Conservation (phyloP, 179 eudicot species). For the Spergularia azorica region DNA sequence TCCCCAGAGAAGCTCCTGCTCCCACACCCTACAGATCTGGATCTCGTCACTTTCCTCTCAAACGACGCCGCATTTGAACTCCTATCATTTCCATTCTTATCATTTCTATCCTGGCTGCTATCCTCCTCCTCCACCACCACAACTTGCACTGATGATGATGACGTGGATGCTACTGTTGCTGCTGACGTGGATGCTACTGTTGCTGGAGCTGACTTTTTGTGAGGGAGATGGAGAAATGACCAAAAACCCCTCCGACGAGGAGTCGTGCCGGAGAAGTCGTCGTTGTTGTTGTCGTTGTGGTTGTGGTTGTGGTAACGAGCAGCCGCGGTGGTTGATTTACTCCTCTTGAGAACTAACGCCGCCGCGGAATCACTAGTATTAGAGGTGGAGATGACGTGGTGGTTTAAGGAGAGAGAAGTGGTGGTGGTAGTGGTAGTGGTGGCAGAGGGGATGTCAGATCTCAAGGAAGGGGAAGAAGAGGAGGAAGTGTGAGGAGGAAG, state of each 20-base stretch:
- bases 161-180: neutral
- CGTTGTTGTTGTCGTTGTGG: no score
- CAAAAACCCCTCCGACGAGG: conserved; percentile 51
- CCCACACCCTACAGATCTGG: conserved; percentile 95
- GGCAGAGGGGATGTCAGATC: conserved; percentile 37
- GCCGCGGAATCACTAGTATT: neutral
- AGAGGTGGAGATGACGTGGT: neutral
- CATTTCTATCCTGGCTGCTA: conserved; percentile 41
- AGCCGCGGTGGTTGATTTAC: conserved; percentile 65
- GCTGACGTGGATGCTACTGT: neutral
- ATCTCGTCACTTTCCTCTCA: conserved; percentile 74
- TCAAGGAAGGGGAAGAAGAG: conserved; percentile 43
- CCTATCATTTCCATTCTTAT: no score
- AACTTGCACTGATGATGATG: conserved; percentile 21
- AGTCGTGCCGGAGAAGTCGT: conserved; percentile 4
- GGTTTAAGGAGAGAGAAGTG: conserved; percentile 9
- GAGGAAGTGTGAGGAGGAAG: conserved; percentile 44
- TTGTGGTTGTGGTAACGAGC: conserved; percentile 20
- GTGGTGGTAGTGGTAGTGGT: neutral
- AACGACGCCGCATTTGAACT: conserved; percentile 36
- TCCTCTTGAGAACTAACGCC: conserved; percentile 43
- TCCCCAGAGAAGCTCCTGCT: conserved; percentile 91
- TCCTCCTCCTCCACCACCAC: conserved; percentile 44
- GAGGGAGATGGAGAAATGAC: conserved; percentile 50
- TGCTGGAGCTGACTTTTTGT: conserved; percentile 1